Evolutionary conservation across 768 basidiomycete species (phyloP), one percentile per base, ranked within the genome.

Genomic region (Tricholoma sp.): DNA sequence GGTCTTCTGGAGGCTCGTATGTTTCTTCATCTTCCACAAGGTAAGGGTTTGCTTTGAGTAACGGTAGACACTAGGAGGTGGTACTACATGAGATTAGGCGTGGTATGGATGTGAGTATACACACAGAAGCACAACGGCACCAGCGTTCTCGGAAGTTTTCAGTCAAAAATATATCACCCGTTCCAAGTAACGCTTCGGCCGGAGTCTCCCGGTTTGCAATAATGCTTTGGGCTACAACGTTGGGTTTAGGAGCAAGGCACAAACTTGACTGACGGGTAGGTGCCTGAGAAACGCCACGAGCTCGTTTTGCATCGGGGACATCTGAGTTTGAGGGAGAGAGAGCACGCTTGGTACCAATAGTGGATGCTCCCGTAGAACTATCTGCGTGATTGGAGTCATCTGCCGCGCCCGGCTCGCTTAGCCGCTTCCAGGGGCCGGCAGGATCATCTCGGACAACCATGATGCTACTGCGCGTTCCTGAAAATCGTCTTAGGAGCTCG

Each of bases 1-100:
- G 91, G 69, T 93, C 91, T 64, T 89, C 85, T 3, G 91, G 91
- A 0, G 88, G 89, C 66, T 91, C 88, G 59, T 90, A 93, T 0
- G 86, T 90, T 41, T 90, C 89, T 60, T 93, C 91, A 68, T 89
- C 88, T 60, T 88, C 79, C 10, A 90, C 69, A 21, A 93, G 74
- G 69, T 79, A 91, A 24, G 82, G 76, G 63, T 81, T 72, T 14
- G 71, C 69, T 63, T 80, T 71, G 41, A 92, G 71, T 6, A 74
- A 75, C 0, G 79, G 73, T 5, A 82, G 68, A 70, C 90, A 93
- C 87, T 91, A 61, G 3, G 57, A 54, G 51, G n/a, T 35, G 57
- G 27, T 52, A 41, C 49, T 56, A 35, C 43, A 52, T 32, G 58
- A 52, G 32, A 53, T 45, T 54, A 32, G 49, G 29, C 57, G 50